Conservation (phyloP, 2,329 filamentous ascomycete genomes). For the Aspergillus sp. region DNA sequence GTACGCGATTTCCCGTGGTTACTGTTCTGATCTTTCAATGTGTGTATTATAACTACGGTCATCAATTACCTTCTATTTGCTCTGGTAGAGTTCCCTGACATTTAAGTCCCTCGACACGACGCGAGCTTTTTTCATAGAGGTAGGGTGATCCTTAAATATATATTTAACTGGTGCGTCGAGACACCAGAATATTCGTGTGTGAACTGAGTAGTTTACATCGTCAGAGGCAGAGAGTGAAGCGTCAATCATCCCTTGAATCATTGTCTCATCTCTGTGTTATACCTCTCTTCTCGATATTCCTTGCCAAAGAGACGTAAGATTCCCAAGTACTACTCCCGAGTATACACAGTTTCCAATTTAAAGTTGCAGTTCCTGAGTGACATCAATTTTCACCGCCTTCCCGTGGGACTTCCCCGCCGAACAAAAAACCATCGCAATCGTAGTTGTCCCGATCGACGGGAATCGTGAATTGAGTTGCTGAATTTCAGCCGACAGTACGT, state of each 20-base stretch:
- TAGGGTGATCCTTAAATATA: no score
- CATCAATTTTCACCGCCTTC: conserved; percentile 19
- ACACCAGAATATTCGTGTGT: no score
- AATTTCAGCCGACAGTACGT: neutral
- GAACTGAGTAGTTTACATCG: no score
- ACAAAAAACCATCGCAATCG: conserved; percentile 4
- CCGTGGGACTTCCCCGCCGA: conserved; percentile 12
- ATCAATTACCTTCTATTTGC: neutral
- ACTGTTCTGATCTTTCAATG: neutral
- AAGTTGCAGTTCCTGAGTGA: conserved; percentile 1
- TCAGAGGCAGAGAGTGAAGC: no score
- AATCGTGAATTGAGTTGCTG: neutral
- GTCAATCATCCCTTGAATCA: neutral
- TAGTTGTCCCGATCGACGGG: neutral
- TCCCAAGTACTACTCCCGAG: neutral
- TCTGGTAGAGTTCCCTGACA: no score
- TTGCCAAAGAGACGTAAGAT: neutral
- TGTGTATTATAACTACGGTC: neutral
- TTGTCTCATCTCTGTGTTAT: neutral
- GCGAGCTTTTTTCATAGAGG: no score
- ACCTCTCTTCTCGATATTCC: neutral
- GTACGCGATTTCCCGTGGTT: neutral
- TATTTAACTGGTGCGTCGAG: no score
- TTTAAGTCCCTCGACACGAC: no score
- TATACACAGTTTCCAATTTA: neutral